Conservation (phyloP, 345 rosid genomes). For the Erodium maritimum region DNA sequence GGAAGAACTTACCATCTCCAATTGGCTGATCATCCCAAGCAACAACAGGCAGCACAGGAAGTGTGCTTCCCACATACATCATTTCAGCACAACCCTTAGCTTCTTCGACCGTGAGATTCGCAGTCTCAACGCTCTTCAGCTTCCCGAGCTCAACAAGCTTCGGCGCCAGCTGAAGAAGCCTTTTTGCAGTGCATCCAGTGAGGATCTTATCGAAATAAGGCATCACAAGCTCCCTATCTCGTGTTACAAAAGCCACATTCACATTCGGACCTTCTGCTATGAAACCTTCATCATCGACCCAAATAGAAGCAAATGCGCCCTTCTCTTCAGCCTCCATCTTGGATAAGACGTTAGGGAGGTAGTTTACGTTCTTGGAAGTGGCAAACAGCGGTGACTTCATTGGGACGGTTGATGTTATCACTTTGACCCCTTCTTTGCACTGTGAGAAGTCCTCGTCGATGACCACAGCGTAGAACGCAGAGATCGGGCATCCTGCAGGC, state of each 20-base stretch:
- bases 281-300: slow-evolving; percentile 51
- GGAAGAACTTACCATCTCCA: slow-evolving; percentile 47
- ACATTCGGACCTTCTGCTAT: slow-evolving; percentile 63
- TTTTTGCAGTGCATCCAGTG: slow-evolving; percentile 55
- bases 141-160: slow-evolving; percentile 44
- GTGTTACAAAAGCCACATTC: slow-evolving; percentile 48
- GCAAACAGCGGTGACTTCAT: slow-evolving; percentile 48
- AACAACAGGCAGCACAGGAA: slow-evolving; percentile 45
- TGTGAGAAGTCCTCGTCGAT: slow-evolving; percentile 41
- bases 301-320: slow-evolving; percentile 48
- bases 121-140: slow-evolving; percentile 30
- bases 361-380: slow-evolving; percentile 54
- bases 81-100: slow-evolving; percentile 44
- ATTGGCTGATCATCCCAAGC: slow-evolving; percentile 55
- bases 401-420: slow-evolving; percentile 48
- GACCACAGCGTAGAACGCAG: slow-evolving; percentile 66
- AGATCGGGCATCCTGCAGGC: slow-evolving; percentile 37
- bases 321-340: slow-evolving; percentile 59
- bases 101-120: slow-evolving; percentile 30
- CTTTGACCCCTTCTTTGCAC: slow-evolving; percentile 45
- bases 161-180: slow-evolving; percentile 48
- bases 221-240: slow-evolving; percentile 41
- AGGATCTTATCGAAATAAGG: slow-evolving; percentile 57
- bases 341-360: slow-evolving; percentile 50
- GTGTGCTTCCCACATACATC: slow-evolving; percentile 66